Evolutionary conservation across 202 grass and related monocot species (phyloP).

Genomic region (Schoenoplectus triqueter): DNA sequence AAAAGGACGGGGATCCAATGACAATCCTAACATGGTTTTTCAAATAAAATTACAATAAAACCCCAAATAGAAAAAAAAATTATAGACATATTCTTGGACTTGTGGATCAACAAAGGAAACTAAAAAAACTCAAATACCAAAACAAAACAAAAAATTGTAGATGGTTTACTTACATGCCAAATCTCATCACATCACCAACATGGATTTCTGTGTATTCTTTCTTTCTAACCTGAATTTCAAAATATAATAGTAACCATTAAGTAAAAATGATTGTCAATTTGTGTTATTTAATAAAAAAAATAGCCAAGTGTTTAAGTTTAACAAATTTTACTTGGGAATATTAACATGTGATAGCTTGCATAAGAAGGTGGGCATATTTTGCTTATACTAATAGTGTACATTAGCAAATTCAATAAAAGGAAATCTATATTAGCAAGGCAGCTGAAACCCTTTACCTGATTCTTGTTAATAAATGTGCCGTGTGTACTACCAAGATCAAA

Average conservation of each 20-base stretch:
- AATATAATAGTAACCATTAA: not conserved
- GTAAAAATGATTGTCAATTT: constrained; percentile 8
- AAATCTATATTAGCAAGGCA: constrained; percentile 11
- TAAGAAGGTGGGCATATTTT: not conserved
- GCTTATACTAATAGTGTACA: not conserved
- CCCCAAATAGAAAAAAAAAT: not conserved
- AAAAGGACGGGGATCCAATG: not conserved
- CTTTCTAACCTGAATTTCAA: constrained; percentile 62
- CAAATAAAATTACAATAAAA: constrained; percentile 8
- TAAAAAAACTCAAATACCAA: not conserved
- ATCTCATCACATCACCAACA: constrained; percentile 92
- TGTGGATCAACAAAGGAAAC: not conserved
- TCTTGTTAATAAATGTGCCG: constrained; percentile 93
- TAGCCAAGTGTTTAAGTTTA: not conserved
- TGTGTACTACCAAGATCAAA: constrained; percentile 97
- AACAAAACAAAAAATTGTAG: not conserved
- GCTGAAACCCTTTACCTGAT: constrained; percentile 51
- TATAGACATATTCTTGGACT: not conserved
- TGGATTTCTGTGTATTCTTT: constrained; percentile 77
- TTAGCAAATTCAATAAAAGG: not conserved
- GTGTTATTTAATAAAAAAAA: not conserved
- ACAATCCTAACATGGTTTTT: not conserved
- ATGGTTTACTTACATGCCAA: constrained; percentile 86
- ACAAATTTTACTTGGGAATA: not conserved
- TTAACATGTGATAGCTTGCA: not conserved